Conservation (phyloP, 2,329 filamentous ascomycete species). For the Botrytis byssoidea region DNA sequence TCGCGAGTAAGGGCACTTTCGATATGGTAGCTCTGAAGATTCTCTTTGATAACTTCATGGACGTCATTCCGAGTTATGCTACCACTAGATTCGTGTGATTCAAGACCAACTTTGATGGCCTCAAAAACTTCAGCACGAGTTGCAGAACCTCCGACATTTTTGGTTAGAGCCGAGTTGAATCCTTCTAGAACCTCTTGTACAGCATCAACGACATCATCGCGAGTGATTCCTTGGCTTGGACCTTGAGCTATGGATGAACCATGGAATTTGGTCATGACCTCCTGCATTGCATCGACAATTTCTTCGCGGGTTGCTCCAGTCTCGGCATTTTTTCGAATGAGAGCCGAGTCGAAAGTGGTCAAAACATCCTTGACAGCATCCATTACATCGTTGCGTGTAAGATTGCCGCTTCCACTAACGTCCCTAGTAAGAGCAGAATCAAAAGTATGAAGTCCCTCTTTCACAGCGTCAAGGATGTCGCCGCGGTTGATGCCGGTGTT, state of each 20-base stretch:
- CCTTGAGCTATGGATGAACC: slow-evolving; percentile 80
- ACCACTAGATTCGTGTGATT: slow-evolving; percentile 64
- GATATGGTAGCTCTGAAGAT: slow-evolving; percentile 62
- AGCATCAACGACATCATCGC: slow-evolving; percentile 54
- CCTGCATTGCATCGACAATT: slow-evolving; percentile 61
- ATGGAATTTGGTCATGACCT: slow-evolving; percentile 85
- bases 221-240: slow-evolving; percentile 65
- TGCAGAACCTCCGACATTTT: slow-evolving; percentile 50
- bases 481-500: slow-evolving; percentile 67
- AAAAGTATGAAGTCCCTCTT: slow-evolving; percentile 63
- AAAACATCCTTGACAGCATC: slow-evolving; percentile 74
- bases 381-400: slow-evolving; percentile 80
- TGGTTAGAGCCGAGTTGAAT: slow-evolving; percentile 39
- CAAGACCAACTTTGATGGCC: slow-evolving; percentile 78
- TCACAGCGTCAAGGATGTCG: slow-evolving; percentile 81
- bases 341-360: slow-evolving; percentile 55
- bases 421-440: slow-evolving; percentile 48
- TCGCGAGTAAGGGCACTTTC: slow-evolving; percentile 71
- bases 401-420: slow-evolving; percentile 43
- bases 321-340: slow-evolving; percentile 54
- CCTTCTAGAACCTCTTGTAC: slow-evolving; percentile 42
- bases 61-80: slow-evolving; percentile 77
- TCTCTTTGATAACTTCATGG: slow-evolving; percentile 73
- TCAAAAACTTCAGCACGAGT: slow-evolving; percentile 82
- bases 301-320: slow-evolving; percentile 16